Conservation (phyloP, 106 monocot species). For the Platanthera guangdongensis region DNA sequence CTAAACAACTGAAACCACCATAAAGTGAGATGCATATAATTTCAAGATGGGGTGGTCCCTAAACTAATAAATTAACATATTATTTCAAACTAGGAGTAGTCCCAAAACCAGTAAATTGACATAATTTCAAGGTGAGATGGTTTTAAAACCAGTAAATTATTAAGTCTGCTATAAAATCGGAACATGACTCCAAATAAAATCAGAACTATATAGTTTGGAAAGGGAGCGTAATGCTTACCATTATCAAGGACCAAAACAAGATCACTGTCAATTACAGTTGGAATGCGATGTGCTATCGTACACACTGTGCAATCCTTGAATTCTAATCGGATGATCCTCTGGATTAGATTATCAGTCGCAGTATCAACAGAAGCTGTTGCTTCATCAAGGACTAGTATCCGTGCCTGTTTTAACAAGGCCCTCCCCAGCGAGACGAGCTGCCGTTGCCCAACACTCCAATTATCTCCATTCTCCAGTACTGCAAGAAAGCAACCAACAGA, state of each 20-base stretch:
- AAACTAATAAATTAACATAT: neutral
- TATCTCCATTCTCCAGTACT: conserved; percentile 97
- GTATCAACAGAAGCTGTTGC: conserved; percentile 98
- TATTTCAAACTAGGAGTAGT: neutral
- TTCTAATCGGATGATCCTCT: conserved; percentile 81
- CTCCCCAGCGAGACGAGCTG: conserved; percentile 83
- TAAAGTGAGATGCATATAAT: neutral
- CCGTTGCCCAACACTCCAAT: conserved; percentile 98
- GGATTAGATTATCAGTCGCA: conserved; percentile 89
- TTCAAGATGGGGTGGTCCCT: neutral
- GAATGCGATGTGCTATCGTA: conserved; percentile 95
- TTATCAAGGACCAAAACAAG: conserved; percentile 86
- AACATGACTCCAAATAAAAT: neutral
- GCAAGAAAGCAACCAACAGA: conserved; percentile 2
- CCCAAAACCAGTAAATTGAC: neutral
- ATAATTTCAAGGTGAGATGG: no score
- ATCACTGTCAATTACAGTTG: conserved; percentile 97
- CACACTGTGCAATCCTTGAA: conserved; percentile 83
- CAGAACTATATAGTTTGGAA: neutral
- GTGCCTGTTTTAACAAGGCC: conserved; percentile 80
- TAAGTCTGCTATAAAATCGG: neutral
- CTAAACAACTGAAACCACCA: no score
- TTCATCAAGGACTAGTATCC: conserved; percentile 90
- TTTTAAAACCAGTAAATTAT: neutral
- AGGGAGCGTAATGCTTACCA: conserved; percentile 33